Base-by-base conservation (phyloP, 2,329 filamentous ascomycete species). In the Fusarium oxysporum region DNA sequence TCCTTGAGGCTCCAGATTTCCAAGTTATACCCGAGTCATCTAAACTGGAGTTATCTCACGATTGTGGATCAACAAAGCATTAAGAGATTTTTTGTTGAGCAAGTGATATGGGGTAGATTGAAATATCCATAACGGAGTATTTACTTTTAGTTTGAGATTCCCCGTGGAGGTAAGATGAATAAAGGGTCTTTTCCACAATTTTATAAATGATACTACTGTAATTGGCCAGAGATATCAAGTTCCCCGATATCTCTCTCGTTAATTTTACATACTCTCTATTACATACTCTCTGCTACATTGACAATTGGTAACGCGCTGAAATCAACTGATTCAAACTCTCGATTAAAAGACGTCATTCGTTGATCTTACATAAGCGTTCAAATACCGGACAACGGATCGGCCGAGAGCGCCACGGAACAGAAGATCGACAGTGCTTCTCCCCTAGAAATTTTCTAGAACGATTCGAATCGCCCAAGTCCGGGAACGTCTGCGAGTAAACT, bases 401-500 rank as follows among this genome's bases (percentile, higher is more conserved):
- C 54, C 40, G 17, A 57, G 17, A 57, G 30, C 30, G 54, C 38
- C 38, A 57, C 54, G 33, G 35, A 13, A 48, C 6, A 17, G 7
- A 48, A 48, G 58, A 43, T 55, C 58, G 30, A 32, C 50, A 10
- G 5, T 48, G 45, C 48, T n/a, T 48, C 10, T 38, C 33, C 25
- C 43, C 56, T 59, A 57, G 63, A 65, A 65, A 45, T 23, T 28
- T 65, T 66, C 63, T 40, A 57, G 63, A 66, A 66, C 12, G 23
- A 19, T 35, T 51, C 4, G n/a, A 51, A 51, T 8, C 47, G 30
- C 21, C 45, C 30, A 38, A 32, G 33, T 25, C 35, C 33, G 35
- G 14, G n/a, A 28, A 19, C 9, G 21, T 16, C 35, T 48, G 45
- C 43, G 21, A 38, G 14, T 14, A 35, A 64, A 14, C 25, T 47